Evolutionary conservation across 208 protist species (phyloP).

Genomic region (Naegleria fowleri): DNA sequence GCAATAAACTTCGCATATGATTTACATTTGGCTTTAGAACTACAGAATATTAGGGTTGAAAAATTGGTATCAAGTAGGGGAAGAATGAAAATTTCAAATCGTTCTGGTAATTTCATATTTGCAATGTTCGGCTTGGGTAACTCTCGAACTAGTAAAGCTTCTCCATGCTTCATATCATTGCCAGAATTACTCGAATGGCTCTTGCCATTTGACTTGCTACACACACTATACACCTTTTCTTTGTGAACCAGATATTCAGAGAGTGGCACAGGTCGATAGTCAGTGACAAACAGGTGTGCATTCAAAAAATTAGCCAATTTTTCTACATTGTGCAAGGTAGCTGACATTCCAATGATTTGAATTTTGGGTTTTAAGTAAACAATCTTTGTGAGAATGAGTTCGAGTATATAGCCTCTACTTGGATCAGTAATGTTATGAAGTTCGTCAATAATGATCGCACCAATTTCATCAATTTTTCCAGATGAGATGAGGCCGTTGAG

Average conservation of each 20-base stretch:
- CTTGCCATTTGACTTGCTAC: background rate
- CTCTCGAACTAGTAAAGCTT: background rate
- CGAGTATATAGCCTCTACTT: conserved; percentile 50
- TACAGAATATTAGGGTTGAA: conserved; percentile 35
- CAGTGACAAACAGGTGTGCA: conserved; percentile 40
- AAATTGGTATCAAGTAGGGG: background rate
- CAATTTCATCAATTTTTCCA: conserved; percentile 43
- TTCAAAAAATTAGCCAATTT: conserved; percentile 44
- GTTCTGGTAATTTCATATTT: background rate
- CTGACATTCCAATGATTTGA: conserved; percentile 57
- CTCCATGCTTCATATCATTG: background rate
- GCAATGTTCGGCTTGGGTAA: background rate
- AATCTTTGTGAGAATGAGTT: conserved; percentile 57
- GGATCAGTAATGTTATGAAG: conserved; percentile 57
- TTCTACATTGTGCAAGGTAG: conserved; percentile 49
- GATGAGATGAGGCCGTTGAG: conserved; percentile 42
- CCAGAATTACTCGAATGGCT: background rate
- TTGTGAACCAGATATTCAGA: conserved; percentile 11
- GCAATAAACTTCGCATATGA: conserved; percentile 31
- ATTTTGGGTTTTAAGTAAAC: conserved; percentile 6
- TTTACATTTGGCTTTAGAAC: conserved; percentile 38
- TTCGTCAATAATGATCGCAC: conserved; percentile 61
- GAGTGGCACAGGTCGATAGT: conserved; percentile 45
- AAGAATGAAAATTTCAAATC: background rate
- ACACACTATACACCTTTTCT: background rate